phyloP scores from a whole-genome alignment of 2,329 filamentous ascomycete species.

The Nigrospora osmanthi region DNA sequence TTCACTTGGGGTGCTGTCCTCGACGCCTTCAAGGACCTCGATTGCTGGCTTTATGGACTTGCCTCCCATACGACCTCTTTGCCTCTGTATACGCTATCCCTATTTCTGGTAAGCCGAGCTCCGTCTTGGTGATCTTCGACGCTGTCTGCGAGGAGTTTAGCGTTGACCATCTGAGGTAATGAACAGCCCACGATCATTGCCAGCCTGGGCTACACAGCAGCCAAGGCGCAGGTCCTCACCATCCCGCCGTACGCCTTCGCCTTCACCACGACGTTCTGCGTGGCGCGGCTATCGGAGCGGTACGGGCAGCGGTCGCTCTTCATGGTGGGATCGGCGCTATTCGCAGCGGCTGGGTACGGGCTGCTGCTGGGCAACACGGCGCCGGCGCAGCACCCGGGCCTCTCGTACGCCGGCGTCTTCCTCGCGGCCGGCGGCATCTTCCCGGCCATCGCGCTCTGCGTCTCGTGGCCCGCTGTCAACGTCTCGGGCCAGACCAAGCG shows the following conservation, averaged over 20 bases:
- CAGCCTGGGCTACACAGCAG: conserved; percentile 38
- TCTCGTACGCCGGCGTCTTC: conserved; percentile 37
- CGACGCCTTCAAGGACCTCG: conserved; percentile 57
- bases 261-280: conserved; percentile 42
- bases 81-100: conserved; percentile 46
- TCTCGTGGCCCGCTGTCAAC: conserved; percentile 54
- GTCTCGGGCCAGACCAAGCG: conserved; percentile 47
- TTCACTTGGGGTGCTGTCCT: conserved; percentile 62
- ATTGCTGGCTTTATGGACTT: conserved; percentile 65
- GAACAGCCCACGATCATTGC: conserved; percentile 52
- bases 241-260: conserved; percentile 55
- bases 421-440: conserved; percentile 39
- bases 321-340: conserved; percentile 36
- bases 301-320: conserved; percentile 23
- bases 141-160: too few relatives aligned
- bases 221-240: conserved; percentile 52
- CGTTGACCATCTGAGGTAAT: conserved; percentile 28
- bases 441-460: conserved; percentile 45
- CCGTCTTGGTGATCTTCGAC: conserved; percentile 26
- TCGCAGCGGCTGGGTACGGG: conserved; percentile 36
- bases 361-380: conserved; percentile 26
- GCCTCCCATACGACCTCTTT: conserved; percentile 67
- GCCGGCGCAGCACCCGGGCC: conserved; percentile 24
- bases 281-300: conserved; percentile 28
- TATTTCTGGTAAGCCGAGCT: conserved; percentile 41